Evolutionary conservation across 305 asterid genomes (phyloP), one percentile per base, ranked within the genome.

Genomic region (Vinca major): DNA sequence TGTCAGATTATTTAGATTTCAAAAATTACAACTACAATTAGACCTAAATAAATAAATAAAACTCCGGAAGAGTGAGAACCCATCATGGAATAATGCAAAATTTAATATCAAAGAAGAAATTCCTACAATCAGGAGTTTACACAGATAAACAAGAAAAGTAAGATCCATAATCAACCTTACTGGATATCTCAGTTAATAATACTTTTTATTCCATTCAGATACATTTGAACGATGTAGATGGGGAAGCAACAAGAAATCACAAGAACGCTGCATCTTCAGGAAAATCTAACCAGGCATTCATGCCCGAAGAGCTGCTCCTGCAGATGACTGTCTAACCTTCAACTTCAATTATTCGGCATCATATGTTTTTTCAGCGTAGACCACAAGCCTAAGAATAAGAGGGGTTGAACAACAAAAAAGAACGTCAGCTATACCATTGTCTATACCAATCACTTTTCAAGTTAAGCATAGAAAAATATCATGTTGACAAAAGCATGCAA

Each of bases 291-390:
- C 52, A 65, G 50, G 54, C 52, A 45, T 49, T 69, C 63, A 65
- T 63, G 69, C 54, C 71, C 57, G 39, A 33, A 64, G 61, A 9
- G 43, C 19, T 1, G 44, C 53, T 52, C 72, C 65, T 66, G 49
- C 47, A 56, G 77, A 58, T 36, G 74, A 57, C 67, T 65, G 62
- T 73, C 71, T 68, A 63, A 2, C 11, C 33, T 26, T 26, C 33
- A 26, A 26, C 49, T 17, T 57, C 66, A 36, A 13, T 71, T 33
- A 64, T 36, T 47, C 52, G 14, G 58, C 60, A 21, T 55, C 62
- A 45, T 5, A 6, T 26, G 19, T 45, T 63, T 55, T 19, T 17
- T 1, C 51, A 0, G 39, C 67, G 13, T 47, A n/a, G 21, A 65
- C 37, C 19, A 36, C 52, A 45, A 45, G 43, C 56, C 75, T 65